These are phyloP conservation scores for Phytopythium delawarense DNA, from an alignment of 352 stramenopile species.

Conservation along the genomic window DNA sequence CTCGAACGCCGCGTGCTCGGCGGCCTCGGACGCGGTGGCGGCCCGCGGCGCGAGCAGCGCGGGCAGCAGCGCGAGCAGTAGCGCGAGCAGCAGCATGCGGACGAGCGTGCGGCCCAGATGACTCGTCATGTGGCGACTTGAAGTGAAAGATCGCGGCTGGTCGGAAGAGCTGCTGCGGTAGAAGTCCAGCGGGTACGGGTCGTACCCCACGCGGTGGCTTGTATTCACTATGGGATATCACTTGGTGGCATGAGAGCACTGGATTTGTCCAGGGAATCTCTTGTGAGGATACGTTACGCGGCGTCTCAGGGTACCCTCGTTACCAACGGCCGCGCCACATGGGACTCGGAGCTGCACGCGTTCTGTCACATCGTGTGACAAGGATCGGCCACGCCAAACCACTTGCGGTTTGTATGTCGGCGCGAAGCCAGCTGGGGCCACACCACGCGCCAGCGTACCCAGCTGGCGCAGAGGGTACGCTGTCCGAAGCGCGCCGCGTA, in stretches of 20 bases:
- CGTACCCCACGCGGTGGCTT: too few species aligned
- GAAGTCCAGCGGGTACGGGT: too few species aligned
- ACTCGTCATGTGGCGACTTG: background rate
- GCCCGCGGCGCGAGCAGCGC: background rate
- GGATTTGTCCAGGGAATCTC: too few species aligned
- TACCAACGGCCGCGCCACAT: background rate
- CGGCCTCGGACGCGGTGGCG: background rate
- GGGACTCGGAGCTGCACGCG: too few species aligned
- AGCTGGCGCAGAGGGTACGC: too few species aligned
- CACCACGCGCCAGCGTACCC: background rate
- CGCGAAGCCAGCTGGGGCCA: background rate
- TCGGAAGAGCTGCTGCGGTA: background rate
- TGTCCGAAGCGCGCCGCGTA: background rate
- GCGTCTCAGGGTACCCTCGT: background rate
- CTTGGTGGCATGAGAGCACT: too few species aligned
- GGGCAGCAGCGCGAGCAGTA: background rate
- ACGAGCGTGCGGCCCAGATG: too few species aligned
- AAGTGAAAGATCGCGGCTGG: background rate
- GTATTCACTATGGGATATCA: too few species aligned
- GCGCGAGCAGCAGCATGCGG: background rate
- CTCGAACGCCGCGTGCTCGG: conserved; percentile 8
- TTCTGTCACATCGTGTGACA: conserved; percentile 1
- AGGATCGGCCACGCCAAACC: background rate
- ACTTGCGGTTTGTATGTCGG: background rate
- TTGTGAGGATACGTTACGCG: background rate